A percentile compares a stretch with the other conserved stretches of the same genome.
phyloP scores from a whole-genome alignment of 371 early-diverging fungal species.

The Catenaria anguillulae region DNA sequence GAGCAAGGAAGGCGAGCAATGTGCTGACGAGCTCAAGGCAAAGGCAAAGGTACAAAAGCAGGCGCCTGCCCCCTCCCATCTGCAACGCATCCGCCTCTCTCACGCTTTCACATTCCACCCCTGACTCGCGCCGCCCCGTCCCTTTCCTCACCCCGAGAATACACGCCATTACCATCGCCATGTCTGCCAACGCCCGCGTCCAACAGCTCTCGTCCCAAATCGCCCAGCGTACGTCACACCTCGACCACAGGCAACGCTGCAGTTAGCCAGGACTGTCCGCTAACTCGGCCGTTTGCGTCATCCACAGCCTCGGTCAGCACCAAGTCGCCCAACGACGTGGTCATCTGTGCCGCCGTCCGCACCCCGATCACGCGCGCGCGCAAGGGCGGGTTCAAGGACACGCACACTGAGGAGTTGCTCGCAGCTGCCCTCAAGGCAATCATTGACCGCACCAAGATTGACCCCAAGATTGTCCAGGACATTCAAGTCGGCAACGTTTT shows the following conservation, averaged over 20 bases:
- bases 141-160: too few relatives aligned
- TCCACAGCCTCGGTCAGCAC: background rate
- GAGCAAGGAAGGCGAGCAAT: too few relatives aligned
- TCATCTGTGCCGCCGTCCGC: conserved; percentile 32
- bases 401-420: conserved; percentile 76
- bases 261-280: background rate
- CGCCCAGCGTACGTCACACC: background rate
- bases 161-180: too few relatives aligned
- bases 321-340: conserved; percentile 6
- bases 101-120: too few relatives aligned
- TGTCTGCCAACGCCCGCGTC: conserved; percentile 2
- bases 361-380: conserved; percentile 82
- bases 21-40: too few relatives aligned
- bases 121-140: too few relatives aligned
- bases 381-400: conserved; percentile 89
- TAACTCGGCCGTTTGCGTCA: too few relatives aligned
- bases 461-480: conserved; percentile 81
- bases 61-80: too few relatives aligned
- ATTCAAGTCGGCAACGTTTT: conserved; percentile 89
- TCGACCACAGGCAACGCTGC: background rate
- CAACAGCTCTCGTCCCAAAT: background rate
- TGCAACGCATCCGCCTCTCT: too few relatives aligned
- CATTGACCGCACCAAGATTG: conserved; percentile 56
- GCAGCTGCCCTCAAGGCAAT: conserved; percentile 64
- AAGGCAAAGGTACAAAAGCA: too few relatives aligned